Percentiles rank a stretch among this genome's conserved stretches.
Evolutionary conservation across 2,329 filamentous ascomycete species (phyloP).

Genomic region (Gliomastix tumulicola): DNA sequence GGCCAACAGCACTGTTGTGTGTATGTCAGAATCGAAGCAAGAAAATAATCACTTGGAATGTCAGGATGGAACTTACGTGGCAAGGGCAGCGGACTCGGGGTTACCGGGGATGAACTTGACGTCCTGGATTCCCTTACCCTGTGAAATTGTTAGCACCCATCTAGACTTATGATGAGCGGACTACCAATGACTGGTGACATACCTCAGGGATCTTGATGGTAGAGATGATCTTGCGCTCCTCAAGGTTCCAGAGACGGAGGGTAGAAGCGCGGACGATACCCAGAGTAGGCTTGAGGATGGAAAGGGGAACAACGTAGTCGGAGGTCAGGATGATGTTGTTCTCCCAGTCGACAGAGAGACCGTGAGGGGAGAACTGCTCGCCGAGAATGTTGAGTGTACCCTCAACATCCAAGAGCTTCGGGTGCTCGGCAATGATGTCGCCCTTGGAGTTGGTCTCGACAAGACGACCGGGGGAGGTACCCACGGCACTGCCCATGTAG

Average conservation of each 20-base stretch:
- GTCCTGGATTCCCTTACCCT: constrained; percentile 54
- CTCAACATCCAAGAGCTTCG: constrained; percentile 47
- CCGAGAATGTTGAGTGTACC: constrained; percentile 48
- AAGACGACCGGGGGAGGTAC: constrained; percentile 51
- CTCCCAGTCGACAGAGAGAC: constrained; percentile 49
- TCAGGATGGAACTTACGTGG: constrained; percentile 27
- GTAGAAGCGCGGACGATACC: constrained; percentile 50
- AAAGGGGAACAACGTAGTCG: constrained; percentile 56
- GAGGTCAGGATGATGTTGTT: constrained; percentile 53
- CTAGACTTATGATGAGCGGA: not conserved
- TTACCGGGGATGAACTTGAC: constrained; percentile 60
- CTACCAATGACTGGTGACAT: constrained; percentile 8
- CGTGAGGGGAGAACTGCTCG: constrained; percentile 56
- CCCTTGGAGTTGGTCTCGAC: constrained; percentile 52
- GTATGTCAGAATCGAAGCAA: too few relatives aligned
- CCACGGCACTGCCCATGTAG: constrained; percentile 45
- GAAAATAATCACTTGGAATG: not conserved
- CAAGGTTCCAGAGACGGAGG: constrained; percentile 51
- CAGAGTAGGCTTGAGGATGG: constrained; percentile 50
- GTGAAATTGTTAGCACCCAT: constrained; percentile 1
- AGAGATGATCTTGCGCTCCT: constrained; percentile 44
- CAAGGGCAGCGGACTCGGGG: constrained; percentile 48
- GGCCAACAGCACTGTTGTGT: constrained; percentile 41
- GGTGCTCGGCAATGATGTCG: constrained; percentile 57
- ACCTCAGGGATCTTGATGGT: constrained; percentile 52